These are phyloP conservation scores for Mimosa pudica DNA, from an alignment of 306 rosid species.

Conservation along the genomic window DNA sequence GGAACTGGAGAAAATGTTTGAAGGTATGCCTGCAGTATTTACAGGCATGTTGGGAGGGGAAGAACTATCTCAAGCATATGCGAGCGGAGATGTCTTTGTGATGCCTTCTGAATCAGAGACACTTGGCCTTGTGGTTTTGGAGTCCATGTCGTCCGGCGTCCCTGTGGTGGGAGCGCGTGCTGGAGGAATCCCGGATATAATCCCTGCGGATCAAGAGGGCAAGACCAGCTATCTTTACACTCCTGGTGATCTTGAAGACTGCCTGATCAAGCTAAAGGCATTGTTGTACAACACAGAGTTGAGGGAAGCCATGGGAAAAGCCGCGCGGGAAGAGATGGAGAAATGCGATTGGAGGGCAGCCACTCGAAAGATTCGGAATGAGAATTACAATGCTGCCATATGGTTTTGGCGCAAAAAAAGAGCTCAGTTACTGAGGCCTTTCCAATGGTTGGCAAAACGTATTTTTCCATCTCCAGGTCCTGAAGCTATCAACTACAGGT, in stretches of 20 bases:
- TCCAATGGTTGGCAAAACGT: constrained; percentile 76
- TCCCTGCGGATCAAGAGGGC: constrained; percentile 82
- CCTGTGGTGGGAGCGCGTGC: constrained; percentile 97
- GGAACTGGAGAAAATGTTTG: constrained; percentile 85
- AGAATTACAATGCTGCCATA: constrained; percentile 85
- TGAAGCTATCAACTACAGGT: constrained; percentile 42
- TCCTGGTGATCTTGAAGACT: constrained; percentile 79
- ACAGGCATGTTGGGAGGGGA: constrained; percentile 97
- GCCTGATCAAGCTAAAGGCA: constrained; percentile 75
- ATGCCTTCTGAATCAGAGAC: constrained; percentile 99
- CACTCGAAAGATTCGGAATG: constrained; percentile 69
- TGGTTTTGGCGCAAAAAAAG: constrained; percentile 99
- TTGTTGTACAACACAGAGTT: constrained; percentile 63
- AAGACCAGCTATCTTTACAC: constrained; percentile 72
- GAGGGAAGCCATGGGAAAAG: constrained; percentile 78
- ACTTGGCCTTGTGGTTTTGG: constrained; percentile 88
- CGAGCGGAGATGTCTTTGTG: constrained; percentile 87
- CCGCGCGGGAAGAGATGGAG: constrained; percentile 88
- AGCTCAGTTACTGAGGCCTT: constrained; percentile 73
- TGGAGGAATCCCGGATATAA: constrained; percentile 91
- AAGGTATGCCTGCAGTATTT: constrained; percentile 91
- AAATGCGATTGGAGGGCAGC: constrained; percentile 96
- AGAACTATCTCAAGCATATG: constrained; percentile 91
- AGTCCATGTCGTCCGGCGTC: constrained; percentile 93
- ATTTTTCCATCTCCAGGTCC: constrained; percentile 80